Evolutionary conservation across 2,329 filamentous ascomycete genomes (phyloP).

Genomic region (Pseudocercospora pini-densiflorae): DNA sequence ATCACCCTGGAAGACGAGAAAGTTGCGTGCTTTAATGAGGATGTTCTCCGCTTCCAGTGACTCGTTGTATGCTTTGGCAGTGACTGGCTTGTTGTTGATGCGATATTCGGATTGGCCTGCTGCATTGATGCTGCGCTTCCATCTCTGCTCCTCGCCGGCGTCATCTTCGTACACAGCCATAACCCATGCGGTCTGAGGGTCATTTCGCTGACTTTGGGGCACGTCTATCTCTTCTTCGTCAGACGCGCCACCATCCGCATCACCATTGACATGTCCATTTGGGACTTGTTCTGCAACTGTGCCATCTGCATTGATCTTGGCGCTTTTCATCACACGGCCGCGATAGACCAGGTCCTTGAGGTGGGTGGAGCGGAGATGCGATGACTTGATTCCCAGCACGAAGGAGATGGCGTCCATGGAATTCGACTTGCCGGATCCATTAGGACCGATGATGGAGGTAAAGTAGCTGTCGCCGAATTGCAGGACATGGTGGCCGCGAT

Average conservation of each 20-base stretch:
- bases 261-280: slow-evolving; percentile 46
- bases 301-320: slow-evolving; percentile 89
- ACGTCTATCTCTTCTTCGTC: slow-evolving; percentile 55
- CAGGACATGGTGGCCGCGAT: slow-evolving; percentile 93
- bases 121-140: slow-evolving; percentile 93
- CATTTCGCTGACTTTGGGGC: slow-evolving; percentile 68
- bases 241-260: slow-evolving; percentile 58
- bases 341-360: slow-evolving; percentile 95
- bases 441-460: slow-evolving; percentile 98
- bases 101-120: slow-evolving; percentile 91
- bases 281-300: slow-evolving; percentile 61
- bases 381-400: slow-evolving; percentile 97
- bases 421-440: slow-evolving; percentile 99
- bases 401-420: slow-evolving; percentile 99
- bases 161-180: slow-evolving; percentile 99
- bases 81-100: slow-evolving; percentile 90
- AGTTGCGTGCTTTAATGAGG: slow-evolving; percentile 96
- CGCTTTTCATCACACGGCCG: slow-evolving; percentile 87
- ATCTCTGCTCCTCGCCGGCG: slow-evolving; percentile 89
- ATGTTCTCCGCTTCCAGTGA: slow-evolving; percentile 93
- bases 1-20: slow-evolving; percentile 97
- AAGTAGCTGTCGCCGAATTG: slow-evolving; percentile 98
- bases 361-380: slow-evolving; percentile 92
- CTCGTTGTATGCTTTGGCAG: slow-evolving; percentile 90
- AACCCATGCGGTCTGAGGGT: slow-evolving; percentile 96